Percentiles rank a stretch among this genome's conserved stretches.
Evolutionary conservation across 192 early-diverging fungal species (phyloP).

Genomic region (Coemansia sp.): DNA sequence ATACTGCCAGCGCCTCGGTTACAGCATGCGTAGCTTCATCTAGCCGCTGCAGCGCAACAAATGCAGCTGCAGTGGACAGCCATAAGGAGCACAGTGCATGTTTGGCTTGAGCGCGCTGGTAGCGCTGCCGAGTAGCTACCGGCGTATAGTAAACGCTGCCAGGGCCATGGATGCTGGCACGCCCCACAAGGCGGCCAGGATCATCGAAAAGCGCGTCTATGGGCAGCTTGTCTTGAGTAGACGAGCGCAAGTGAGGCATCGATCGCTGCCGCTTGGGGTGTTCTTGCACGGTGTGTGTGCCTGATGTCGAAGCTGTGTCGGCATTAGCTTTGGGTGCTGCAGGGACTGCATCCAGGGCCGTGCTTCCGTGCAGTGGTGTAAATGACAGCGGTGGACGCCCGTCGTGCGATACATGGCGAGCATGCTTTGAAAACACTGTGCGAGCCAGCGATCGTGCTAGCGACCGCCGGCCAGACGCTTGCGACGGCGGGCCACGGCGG

Average conservation of each 20-base stretch:
- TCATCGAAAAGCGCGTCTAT: slow-evolving; percentile 43
- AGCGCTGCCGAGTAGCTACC: slow-evolving; percentile 25
- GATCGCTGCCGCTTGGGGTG: slow-evolving; percentile 42
- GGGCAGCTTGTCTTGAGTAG: slow-evolving; percentile 21
- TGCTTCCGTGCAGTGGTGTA: not conserved
- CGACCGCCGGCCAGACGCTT: slow-evolving; percentile 37
- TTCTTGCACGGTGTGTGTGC: not conserved
- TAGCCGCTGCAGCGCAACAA: slow-evolving; percentile 27
- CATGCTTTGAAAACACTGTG: slow-evolving; percentile 30
- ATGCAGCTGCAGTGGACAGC: slow-evolving; percentile 38
- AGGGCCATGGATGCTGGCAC: slow-evolving; percentile 5
- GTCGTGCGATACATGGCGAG: slow-evolving; percentile 23
- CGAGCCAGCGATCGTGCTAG: slow-evolving; percentile 44
- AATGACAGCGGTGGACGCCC: slow-evolving; percentile 23
- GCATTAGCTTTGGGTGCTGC: not conserved
- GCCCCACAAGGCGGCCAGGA: slow-evolving; percentile 12
- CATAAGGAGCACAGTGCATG: slow-evolving; percentile 44
- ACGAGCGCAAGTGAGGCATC: slow-evolving; percentile 44
- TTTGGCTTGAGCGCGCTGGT: slow-evolving; percentile 31
- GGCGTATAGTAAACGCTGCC: slow-evolving; percentile 40
- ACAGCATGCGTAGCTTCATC: slow-evolving; percentile 40
- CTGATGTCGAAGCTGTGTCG: not conserved
- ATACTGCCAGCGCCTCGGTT: slow-evolving; percentile 42
- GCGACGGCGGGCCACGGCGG: slow-evolving; percentile 22
- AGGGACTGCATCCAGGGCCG: slow-evolving; percentile 1